A percentile compares a stretch with the other conserved stretches of the same genome.
Evolutionary conservation across 2,329 filamentous ascomycete species (phyloP).

Genomic region (Eurotiales sp.): DNA sequence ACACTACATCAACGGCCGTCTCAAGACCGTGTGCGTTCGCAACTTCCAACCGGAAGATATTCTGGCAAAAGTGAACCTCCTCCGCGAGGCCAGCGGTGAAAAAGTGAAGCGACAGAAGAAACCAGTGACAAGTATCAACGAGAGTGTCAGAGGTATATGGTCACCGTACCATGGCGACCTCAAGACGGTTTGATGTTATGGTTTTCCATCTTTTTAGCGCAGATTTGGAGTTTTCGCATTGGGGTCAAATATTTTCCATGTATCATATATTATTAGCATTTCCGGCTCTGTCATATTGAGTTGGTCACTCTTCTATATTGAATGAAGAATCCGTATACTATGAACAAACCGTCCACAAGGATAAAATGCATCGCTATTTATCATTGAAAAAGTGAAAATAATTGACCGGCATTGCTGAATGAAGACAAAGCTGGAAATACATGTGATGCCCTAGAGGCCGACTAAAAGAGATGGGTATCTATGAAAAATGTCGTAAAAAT

Average conservation of each 20-base stretch:
- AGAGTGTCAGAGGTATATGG: constrained; percentile 64
- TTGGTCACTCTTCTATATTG: not conserved
- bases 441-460: not conserved
- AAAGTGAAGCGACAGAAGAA: constrained; percentile 53
- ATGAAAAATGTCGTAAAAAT: constrained; percentile 7
- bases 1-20: constrained; percentile 85
- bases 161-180: constrained; percentile 59
- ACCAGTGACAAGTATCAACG: constrained; percentile 59
- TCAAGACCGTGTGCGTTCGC: constrained; percentile 82
- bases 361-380: not conserved
- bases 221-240: constrained; percentile 14
- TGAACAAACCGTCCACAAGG: not conserved
- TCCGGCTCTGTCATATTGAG: not conserved
- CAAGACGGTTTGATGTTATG: constrained; percentile 36
- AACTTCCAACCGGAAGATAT: constrained; percentile 81
- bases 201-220: constrained; percentile 4
- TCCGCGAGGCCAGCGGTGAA: constrained; percentile 46
- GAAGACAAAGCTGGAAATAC: no score
- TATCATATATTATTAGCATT: not conserved
- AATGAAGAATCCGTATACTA: not conserved
- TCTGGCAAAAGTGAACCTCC: constrained; percentile 64
- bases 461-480: constrained; percentile 6
- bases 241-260: not conserved
- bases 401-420: no score
- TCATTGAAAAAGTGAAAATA: not conserved